phyloP scores from a whole-genome alignment of 2,329 filamentous ascomycete genomes.

The Fusarium secorum region DNA sequence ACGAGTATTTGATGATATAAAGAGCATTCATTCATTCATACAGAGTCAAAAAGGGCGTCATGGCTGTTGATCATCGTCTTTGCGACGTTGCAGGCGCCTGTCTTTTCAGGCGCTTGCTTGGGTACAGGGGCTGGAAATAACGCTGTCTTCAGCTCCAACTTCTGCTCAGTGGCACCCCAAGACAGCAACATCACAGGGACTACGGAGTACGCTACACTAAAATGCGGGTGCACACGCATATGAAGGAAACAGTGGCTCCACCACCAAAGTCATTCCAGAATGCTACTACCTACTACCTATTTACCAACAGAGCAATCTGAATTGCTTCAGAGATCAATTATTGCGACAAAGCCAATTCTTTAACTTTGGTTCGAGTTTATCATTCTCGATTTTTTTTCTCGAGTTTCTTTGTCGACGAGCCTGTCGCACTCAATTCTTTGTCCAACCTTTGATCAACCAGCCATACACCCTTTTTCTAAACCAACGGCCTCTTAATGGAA shows the following conservation, averaged over 20 bases:
- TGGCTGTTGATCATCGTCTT: constrained; percentile 32
- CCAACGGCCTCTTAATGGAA: constrained; percentile 5
- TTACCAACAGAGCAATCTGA: constrained; percentile 27
- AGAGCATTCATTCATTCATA: constrained; percentile 26
- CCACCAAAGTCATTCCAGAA: constrained; percentile 31
- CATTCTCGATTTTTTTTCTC: background rate
- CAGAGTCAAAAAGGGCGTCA: constrained; percentile 23
- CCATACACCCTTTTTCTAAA: constrained; percentile 10
- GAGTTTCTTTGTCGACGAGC: constrained; percentile 31
- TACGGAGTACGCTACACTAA: constrained; percentile 36
- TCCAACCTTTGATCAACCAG: constrained; percentile 31
- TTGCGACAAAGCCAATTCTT: constrained; percentile 31
- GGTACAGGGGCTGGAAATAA: constrained; percentile 37
- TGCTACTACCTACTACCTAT: constrained; percentile 18
- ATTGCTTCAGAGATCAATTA: constrained; percentile 16
- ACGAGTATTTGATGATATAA: constrained; percentile 39
- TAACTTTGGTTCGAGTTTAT: constrained; percentile 28
- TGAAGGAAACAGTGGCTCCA: constrained; percentile 34
- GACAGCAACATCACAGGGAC: constrained; percentile 37
- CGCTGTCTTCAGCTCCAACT: constrained; percentile 11
- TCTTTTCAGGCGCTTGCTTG: constrained; percentile 21
- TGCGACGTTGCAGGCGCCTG: constrained; percentile 28
- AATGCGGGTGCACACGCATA: constrained; percentile 36
- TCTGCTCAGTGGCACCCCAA: constrained; percentile 18
- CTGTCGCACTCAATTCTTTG: constrained; percentile 32